Base-by-base conservation (phyloP, 2,329 filamentous ascomycete genomes). In the Mollisiaceae sp. region DNA sequence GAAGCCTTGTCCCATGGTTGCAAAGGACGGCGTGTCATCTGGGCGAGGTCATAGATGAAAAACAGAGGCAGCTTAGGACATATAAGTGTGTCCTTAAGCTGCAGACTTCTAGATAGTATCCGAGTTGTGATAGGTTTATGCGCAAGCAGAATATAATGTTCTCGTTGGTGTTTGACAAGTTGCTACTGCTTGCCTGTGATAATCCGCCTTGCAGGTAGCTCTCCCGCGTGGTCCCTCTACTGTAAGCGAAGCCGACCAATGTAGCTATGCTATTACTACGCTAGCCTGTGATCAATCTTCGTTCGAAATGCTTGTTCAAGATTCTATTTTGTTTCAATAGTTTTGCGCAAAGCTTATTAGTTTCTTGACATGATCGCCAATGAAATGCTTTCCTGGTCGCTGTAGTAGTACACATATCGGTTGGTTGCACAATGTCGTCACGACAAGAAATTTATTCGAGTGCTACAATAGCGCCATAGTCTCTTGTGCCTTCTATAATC, bases 1-100 rank as follows among this genome's bases (percentile, higher is more conserved):
- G 81, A 97, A 97, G 70, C 93, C 94, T 85, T 99, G 95, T 70
- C 95, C 95, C 95, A 99, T 99, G 70, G 71, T 80, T 65, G 67
- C 59, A 59, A 67, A 65, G 59, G 36, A 50, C 56, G 54, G 63
- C 59, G 22, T 55, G 67, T 76, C 73, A 76, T 74, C 67, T 68
- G 69, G 59, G 62, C 62, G 47, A 69, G 70, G 59, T 71, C 73
- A 76, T 75, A 35, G 64, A 69, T 61, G 59, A 50, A 43, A 22
- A 11, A 43, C 54, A 32, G n/a, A 56, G n/a, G 60, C 63, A 68
- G 66, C 65, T 66, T 55, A 65, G 70, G 70, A 70, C 68, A 70
- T 62, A 52, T 38, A 59, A 38, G 22, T 47, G 60, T 67, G 62
- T 71, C 69, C 68, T 66, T 52, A 64, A 73, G 72, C 71, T 71